A percentile compares a stretch with the other conserved stretches of the same genome.
These are phyloP conservation scores for Fraxinus nigra DNA, from an alignment of 305 asterid genomes.

Conservation along the genomic window DNA sequence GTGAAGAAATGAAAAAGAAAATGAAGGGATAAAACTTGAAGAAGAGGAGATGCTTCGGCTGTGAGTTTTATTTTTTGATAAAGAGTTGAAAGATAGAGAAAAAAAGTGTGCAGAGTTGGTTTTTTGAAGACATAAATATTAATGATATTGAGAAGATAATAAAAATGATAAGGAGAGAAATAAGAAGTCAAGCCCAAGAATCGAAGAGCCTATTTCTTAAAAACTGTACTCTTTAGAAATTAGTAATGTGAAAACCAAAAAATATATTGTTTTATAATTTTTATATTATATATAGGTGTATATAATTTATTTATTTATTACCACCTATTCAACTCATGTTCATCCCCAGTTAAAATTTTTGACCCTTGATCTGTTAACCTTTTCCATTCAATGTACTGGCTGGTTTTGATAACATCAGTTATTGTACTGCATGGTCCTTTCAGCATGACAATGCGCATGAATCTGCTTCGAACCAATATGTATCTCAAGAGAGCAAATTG, in stretches of 20 bases:
- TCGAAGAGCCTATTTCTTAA: background rate
- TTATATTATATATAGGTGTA: background rate
- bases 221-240: background rate
- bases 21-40: background rate
- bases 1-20: background rate
- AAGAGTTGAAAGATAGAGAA: background rate
- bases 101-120: background rate
- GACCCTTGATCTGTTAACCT: background rate
- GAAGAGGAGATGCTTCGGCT: background rate
- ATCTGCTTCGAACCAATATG: background rate
- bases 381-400: background rate
- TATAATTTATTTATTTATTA: background rate
- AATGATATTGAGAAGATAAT: background rate
- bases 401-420: background rate
- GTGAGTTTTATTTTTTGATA: background rate
- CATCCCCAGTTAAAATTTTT: background rate
- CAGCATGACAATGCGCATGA: slow-evolving; percentile 1
- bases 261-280: background rate
- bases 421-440: background rate
- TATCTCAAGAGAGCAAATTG: background rate
- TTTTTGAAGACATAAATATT: background rate
- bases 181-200: background rate
- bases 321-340: background rate
- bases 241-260: background rate
- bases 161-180: background rate